Evolutionary conservation across 495 filamentous ascomycete species (phyloP), one percentile per base, ranked within the genome.

Genomic region (Amniculicola lignicola): DNA sequence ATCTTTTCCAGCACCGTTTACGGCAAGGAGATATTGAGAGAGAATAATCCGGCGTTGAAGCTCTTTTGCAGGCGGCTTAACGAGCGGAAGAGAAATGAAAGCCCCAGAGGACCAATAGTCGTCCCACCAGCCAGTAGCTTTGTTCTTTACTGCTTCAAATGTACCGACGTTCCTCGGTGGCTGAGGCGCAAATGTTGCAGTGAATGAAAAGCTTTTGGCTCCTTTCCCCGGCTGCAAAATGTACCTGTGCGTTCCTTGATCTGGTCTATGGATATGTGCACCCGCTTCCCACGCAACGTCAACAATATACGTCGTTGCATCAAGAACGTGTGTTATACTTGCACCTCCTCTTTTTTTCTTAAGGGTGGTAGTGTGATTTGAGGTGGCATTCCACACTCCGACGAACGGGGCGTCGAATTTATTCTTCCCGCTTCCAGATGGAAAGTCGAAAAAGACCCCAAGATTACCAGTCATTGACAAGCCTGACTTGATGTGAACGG

Each of bases 401-500:
- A 81, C 77, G 55, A 76, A 79, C 11, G 63, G 61, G 2, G 51
- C 59, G 28, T 66, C 63, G 24, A 66, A 66, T 40, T 66, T 66
- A 45, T 78, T 80, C 46, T 76, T 69, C 5, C 52, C 50, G 44
- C 72, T 74, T 4, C 73, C 70, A 49, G 75, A 70, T 15, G 78
- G 77, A 48, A 77, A 81, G 46, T 80, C 77, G 52, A 80, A 70
- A 61, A 78, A 79, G 21, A 80, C 56, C 9, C 72, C 71, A 6
- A 79, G 57, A 15, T 69, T 61, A 0, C 60, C 67, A 11, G 24
- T 57, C 23, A 47, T 54, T 7, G 80, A 39, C 21, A 76, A 55
- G 6, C 70, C 49, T 0, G 75, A 79, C 23, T 72, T 48, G 24
- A 81, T 61, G 4, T 65, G 44, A 15, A 81, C 63, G 2, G 71